Evolutionary conservation across 257 asterid genomes (phyloP).

Genomic region (Gardenia jasminoides): DNA sequence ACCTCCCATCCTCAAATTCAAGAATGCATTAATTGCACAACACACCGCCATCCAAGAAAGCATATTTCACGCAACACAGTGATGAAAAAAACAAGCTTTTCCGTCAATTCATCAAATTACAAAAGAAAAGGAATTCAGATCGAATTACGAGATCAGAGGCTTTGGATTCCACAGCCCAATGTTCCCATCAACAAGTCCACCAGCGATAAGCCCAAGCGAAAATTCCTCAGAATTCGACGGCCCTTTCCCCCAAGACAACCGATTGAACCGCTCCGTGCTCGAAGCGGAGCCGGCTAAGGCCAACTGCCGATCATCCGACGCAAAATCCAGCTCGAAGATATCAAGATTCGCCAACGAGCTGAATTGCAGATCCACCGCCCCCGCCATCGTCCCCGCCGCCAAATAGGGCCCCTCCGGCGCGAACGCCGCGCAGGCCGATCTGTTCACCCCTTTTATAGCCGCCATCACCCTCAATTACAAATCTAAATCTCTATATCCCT

Average conservation of each 20-base stretch:
- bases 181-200: slow-evolving; percentile 94
- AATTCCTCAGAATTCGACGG: slow-evolving; percentile 65
- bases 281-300: slow-evolving; percentile 58
- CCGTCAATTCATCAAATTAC: slow-evolving; percentile 4
- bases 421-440: slow-evolving; percentile 97
- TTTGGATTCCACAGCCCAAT: slow-evolving; percentile 96
- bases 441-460: slow-evolving; percentile 65
- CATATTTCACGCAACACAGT: not conserved
- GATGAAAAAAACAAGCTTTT: not conserved
- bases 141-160: slow-evolving; percentile 65
- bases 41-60: not conserved
- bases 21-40: not conserved
- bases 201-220: slow-evolving; percentile 79
- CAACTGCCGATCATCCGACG: slow-evolving; percentile 75
- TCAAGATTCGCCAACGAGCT: slow-evolving; percentile 95
- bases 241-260: slow-evolving; percentile 80
- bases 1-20: not conserved
- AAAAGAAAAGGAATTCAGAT: slow-evolving; percentile 11
- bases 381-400: slow-evolving; percentile 99
- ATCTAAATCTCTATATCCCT: slow-evolving; percentile 19
- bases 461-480: slow-evolving; percentile 49
- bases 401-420: slow-evolving; percentile 80
- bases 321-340: slow-evolving; percentile 84
- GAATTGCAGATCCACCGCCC: slow-evolving; percentile 97
- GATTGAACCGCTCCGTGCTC: slow-evolving; percentile 85